Percentiles rank a stretch among this genome's conserved stretches.
These are phyloP conservation scores for Pseudozyma pruni DNA, from an alignment of 1,284 basidiomycete genomes.

Conservation along the genomic window DNA sequence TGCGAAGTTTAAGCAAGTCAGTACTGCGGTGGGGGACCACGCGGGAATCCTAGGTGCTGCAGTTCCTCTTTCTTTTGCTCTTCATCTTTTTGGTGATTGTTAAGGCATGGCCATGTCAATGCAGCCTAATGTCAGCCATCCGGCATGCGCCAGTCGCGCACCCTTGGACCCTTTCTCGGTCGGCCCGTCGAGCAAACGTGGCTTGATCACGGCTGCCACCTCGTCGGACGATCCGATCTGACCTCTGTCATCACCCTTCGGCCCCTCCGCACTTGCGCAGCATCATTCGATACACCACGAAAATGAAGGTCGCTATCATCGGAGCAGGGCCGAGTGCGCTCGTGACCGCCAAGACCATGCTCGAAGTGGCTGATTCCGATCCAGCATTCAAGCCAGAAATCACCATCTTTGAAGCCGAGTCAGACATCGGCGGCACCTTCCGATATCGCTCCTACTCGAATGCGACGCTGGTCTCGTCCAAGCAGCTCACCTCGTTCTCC, in stretches of 20 bases:
- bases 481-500: slow-evolving; percentile 76
- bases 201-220: neutral
- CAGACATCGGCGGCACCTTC: slow-evolving; percentile 76
- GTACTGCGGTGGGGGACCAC: slow-evolving; percentile 86
- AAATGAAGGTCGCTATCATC: slow-evolving; percentile 54
- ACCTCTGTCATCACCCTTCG: neutral
- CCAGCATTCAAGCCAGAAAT: slow-evolving; percentile 71
- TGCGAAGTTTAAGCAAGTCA: slow-evolving; percentile 76
- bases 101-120: no score
- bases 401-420: slow-evolving; percentile 72
- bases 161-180: no score
- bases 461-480: slow-evolving; percentile 73
- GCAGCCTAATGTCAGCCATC: no score
- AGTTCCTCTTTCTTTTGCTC: slow-evolving; percentile 71
- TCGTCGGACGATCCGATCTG: neutral
- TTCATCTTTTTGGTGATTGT: no score
- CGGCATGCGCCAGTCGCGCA: no score
- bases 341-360: slow-evolving; percentile 74
- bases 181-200: no score
- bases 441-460: slow-evolving; percentile 70
- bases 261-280: neutral
- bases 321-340: slow-evolving; percentile 73
- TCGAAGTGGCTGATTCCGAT: slow-evolving; percentile 39
- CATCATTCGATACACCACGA: neutral
- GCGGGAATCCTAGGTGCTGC: slow-evolving; percentile 83